These are phyloP conservation scores for Rhizopogon roseolus DNA, from an alignment of 768 basidiomycete genomes.

Conservation along the genomic window DNA sequence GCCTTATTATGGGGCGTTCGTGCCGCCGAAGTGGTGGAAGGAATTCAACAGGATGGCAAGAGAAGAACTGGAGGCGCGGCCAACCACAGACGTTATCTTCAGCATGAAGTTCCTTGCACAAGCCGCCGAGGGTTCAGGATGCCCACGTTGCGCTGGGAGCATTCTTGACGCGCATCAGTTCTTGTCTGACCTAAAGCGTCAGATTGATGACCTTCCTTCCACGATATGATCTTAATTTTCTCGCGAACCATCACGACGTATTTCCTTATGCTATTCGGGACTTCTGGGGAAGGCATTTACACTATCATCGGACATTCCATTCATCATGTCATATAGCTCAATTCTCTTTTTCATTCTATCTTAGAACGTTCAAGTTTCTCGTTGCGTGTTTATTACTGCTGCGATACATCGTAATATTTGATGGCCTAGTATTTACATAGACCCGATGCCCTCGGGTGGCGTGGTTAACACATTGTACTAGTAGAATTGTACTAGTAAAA, in stretches of 20 bases:
- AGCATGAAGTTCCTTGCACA: conserved; percentile 53
- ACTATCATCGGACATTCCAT: too few species aligned
- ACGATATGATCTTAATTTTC: conserved; percentile 29
- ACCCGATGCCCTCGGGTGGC: too few species aligned
- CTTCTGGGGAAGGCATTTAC: too few species aligned
- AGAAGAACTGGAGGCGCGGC: conserved; percentile 52
- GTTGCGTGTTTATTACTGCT: too few species aligned
- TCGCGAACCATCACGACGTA: background rate
- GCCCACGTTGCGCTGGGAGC: conserved; percentile 62
- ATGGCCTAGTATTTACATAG: too few species aligned
- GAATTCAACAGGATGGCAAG: conserved; percentile 53
- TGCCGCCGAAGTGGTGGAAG: conserved; percentile 65
- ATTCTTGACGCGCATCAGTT: conserved; percentile 58
- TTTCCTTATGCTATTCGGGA: too few species aligned
- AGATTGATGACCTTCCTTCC: conserved; percentile 49
- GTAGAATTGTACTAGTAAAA: too few species aligned
- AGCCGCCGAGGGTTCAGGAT: conserved; percentile 46
- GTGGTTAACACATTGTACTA: too few species aligned
- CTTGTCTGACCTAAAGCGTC: conserved; percentile 47
- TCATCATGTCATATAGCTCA: too few species aligned
- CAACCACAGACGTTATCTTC: conserved; percentile 58
- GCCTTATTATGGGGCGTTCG: conserved; percentile 36
- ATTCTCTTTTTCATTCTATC: too few species aligned
- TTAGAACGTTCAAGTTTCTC: too few species aligned
- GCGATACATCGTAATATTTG: too few species aligned